phyloP scores from a whole-genome alignment of 2,329 filamentous ascomycete genomes.

The Gliomastix tumulicola region DNA sequence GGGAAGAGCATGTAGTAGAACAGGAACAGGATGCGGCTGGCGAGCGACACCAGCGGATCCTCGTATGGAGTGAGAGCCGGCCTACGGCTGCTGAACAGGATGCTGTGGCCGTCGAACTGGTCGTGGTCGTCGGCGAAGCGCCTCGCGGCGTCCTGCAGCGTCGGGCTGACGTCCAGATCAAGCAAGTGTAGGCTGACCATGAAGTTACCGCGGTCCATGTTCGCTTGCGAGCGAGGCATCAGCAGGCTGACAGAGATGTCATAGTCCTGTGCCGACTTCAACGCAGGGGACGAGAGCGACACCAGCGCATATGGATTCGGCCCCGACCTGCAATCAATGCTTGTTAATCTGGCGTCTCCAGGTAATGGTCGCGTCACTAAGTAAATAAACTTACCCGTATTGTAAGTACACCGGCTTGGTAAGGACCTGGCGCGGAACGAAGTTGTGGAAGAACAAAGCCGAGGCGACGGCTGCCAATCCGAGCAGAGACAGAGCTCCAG shows the following conservation, averaged over 20 bases:
- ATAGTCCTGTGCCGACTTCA: slow-evolving; percentile 73
- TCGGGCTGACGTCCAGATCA: slow-evolving; percentile 24
- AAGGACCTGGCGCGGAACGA: slow-evolving; percentile 47
- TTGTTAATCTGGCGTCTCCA: neutral
- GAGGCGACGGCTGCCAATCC: slow-evolving; percentile 41
- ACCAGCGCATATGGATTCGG: slow-evolving; percentile 46
- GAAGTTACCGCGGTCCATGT: slow-evolving; percentile 80
- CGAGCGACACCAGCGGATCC: slow-evolving; percentile 59
- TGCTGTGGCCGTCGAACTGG: slow-evolving; percentile 24
- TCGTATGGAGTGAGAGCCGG: slow-evolving; percentile 75
- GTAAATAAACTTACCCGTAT: slow-evolving; percentile 41
- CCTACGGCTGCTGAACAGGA: slow-evolving; percentile 60
- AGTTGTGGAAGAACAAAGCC: slow-evolving; percentile 46
- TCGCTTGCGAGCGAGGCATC: slow-evolving; percentile 71
- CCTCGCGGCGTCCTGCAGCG: slow-evolving; percentile 16
- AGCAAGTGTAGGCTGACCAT: slow-evolving; percentile 80
- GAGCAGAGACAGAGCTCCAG: slow-evolving; percentile 35
- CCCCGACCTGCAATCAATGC: slow-evolving; percentile 38
- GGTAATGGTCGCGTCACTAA: neutral
- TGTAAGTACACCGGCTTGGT: slow-evolving; percentile 47
- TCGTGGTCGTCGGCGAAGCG: slow-evolving; percentile 19
- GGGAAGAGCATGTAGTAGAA: slow-evolving; percentile 64
- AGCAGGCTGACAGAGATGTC: slow-evolving; percentile 71
- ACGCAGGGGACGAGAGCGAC: slow-evolving; percentile 35
- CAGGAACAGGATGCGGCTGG: slow-evolving; percentile 55